phyloP scores from a whole-genome alignment of 192 early-diverging fungal genomes.

The Chytriomyces sp. region DNA sequence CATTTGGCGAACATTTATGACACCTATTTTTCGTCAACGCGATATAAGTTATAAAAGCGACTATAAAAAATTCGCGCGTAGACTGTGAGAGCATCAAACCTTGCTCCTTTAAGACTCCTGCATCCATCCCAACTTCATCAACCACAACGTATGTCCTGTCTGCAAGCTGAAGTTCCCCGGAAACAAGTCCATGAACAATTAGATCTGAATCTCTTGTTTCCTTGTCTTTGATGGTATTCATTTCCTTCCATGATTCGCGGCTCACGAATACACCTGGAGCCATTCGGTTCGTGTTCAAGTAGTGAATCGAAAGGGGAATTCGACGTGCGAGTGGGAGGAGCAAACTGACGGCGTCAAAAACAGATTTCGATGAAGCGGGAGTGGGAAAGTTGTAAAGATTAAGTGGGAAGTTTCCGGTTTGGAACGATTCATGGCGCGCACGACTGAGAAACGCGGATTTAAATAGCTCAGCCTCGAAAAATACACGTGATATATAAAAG shows the following conservation, averaged over 20 bases:
- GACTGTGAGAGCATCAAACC: slow-evolving; percentile 35
- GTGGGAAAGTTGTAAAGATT: slow-evolving; percentile 38
- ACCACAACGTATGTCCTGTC: slow-evolving; percentile 42
- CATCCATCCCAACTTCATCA: slow-evolving; percentile 40
- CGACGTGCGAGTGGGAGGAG: slow-evolving; percentile 40
- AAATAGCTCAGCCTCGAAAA: too few species aligned
- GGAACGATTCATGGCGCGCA: slow-evolving; percentile 31
- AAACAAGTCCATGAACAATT: slow-evolving; percentile 34
- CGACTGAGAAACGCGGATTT: slow-evolving; percentile 22
- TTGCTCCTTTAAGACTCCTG: slow-evolving; percentile 45
- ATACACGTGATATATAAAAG: too few species aligned
- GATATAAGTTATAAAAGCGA: too few species aligned
- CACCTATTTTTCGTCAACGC: slow-evolving; percentile 15
- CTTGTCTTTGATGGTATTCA: not conserved
- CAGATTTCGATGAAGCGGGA: slow-evolving; percentile 1
- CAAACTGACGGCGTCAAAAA: slow-evolving; percentile 11
- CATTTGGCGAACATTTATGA: slow-evolving; percentile 40
- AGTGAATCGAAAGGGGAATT: slow-evolving; percentile 32
- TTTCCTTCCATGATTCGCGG: slow-evolving; percentile 23
- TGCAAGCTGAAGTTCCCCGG: slow-evolving; percentile 41
- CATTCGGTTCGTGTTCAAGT: slow-evolving; percentile 34
- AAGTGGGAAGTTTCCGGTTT: slow-evolving; percentile 43
- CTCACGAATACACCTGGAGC: slow-evolving; percentile 35
- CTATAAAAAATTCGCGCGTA: not conserved
- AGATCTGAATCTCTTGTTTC: not conserved